Base-by-base conservation (phyloP, 2,329 filamentous ascomycete species). In the Pyrenochaeta sp. region DNA sequence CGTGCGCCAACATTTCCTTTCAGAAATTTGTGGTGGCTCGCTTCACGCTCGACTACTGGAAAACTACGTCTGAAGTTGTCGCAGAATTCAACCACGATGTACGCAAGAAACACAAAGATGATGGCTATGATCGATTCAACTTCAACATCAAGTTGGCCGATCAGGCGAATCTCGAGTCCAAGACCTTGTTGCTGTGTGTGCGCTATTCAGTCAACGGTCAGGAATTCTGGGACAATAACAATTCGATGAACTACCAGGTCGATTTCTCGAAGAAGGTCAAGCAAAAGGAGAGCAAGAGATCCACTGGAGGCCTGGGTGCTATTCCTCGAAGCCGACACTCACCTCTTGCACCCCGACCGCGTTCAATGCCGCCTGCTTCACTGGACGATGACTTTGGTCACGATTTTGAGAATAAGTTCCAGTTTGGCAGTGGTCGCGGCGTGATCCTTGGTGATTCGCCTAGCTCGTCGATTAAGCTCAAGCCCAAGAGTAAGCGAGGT, bases 41-140 rank as follows among this genome's bases (percentile, higher is more conserved):
- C 45, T 99, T 99, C 76, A 99, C 95, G 0, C 84, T 97, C 41
- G 95, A 99, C 75, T 95, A 96, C 78, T 99, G 95, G 95, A 97
- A 96, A 83, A 99, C 95, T 0, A 96, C 93, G 0, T 99, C 95
- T 0, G 95, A 99, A 73, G 90, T 98, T 1, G 83, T 84, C 32
- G 94, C 91, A n/a, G 92, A 97, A 67, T 99, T 86, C 79, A 89
- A 88, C 73, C 86, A 90, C 57, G 90, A 95, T 77, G 85, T 94
- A 40, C 86, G 87, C 37, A 86, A 86, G 23, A 85, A 85, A 63
- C 85, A 89, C 36, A 80, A 80, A 3, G 79, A 85, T 18, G 83
- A 89, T 64, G 87, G 89, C 42, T 89, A 89, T 65, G 95, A 99
- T 74, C 87, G 91, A 33, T 99, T 99, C 79, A 91, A 88, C 71